A percentile compares a stretch with the other conserved stretches of the same genome.
Evolutionary conservation across 257 asterid genomes (phyloP).

Genomic region (Cinchona pubescens): DNA sequence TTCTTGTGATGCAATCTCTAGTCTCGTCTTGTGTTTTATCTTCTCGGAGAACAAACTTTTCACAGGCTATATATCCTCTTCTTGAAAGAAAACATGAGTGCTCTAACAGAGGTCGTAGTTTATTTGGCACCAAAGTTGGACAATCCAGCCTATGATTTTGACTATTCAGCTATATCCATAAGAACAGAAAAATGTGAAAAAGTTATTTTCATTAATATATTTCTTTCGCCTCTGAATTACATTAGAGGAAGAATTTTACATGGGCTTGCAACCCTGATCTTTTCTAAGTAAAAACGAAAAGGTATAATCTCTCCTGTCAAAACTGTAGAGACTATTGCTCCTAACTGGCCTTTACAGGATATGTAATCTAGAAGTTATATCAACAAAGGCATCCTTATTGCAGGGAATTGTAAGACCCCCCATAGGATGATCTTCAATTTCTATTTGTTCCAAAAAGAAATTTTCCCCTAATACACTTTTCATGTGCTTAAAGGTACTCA

Average conservation of each 20-base stretch:
- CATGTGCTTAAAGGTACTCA: not conserved
- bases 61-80: not conserved
- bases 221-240: not conserved
- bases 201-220: not conserved
- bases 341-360: not conserved
- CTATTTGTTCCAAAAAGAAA: not conserved
- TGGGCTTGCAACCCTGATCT: not conserved
- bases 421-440: not conserved
- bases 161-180: not conserved
- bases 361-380: slow-evolving; percentile 21
- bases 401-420: slow-evolving; percentile 41
- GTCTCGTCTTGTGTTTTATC: not conserved
- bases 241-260: not conserved
- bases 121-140: not conserved
- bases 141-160: not conserved
- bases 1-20: not conserved
- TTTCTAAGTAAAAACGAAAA: not conserved
- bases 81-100: not conserved
- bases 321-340: not conserved
- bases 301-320: not conserved
- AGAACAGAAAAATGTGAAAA: not conserved
- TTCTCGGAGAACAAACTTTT: not conserved
- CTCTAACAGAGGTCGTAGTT: not conserved
- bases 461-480: not conserved
- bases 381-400: slow-evolving; percentile 20